Percentiles rank a stretch among this genome's conserved stretches.
Evolutionary conservation across 202 grass and related monocot species (phyloP).

Genomic region (Cymbopogon flexuosus): DNA sequence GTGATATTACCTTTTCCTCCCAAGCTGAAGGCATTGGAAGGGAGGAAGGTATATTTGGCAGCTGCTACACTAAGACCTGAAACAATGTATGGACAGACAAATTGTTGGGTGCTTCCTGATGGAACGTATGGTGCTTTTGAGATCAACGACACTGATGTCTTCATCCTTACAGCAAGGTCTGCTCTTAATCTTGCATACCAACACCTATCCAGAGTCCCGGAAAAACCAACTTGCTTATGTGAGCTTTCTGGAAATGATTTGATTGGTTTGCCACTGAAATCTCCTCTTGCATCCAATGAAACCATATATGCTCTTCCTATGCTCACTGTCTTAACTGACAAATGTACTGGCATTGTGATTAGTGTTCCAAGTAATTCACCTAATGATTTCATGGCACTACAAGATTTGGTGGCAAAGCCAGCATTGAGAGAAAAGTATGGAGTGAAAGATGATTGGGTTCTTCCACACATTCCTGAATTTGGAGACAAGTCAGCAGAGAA

Average conservation of each 20-base stretch:
- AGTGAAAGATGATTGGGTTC: slow-evolving; percentile 84
- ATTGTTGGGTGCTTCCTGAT: slow-evolving; percentile 60
- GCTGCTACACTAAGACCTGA: neutral
- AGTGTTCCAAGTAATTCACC: slow-evolving; percentile 95
- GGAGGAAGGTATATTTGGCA: slow-evolving; percentile 61
- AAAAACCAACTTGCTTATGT: slow-evolving; percentile 60
- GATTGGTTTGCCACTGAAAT: slow-evolving; percentile 69
- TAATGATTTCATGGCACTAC: slow-evolving; percentile 75
- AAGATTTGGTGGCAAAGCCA: slow-evolving; percentile 64
- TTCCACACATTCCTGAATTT: slow-evolving; percentile 64
- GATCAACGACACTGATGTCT: slow-evolving; percentile 83
- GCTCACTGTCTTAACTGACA: slow-evolving; percentile 76
- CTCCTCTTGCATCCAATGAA: slow-evolving; percentile 67
- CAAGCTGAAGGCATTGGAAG: slow-evolving; percentile 66
- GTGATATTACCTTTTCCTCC: slow-evolving; percentile 60
- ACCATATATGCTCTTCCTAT: slow-evolving; percentile 80
- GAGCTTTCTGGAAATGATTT: slow-evolving; percentile 70
- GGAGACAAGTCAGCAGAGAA: slow-evolving; percentile 58
- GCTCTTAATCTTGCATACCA: slow-evolving; percentile 67
- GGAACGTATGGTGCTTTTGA: slow-evolving; percentile 80
- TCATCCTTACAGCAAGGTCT: slow-evolving; percentile 64
- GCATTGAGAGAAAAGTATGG: slow-evolving; percentile 65
- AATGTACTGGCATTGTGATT: slow-evolving; percentile 82
- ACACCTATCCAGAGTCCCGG: neutral
- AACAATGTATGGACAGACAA: neutral